Percentiles rank a stretch among this genome's conserved stretches.
These are phyloP conservation scores for Malus hybrid DNA, from an alignment of 331 rosid genomes.

Conservation along the genomic window DNA sequence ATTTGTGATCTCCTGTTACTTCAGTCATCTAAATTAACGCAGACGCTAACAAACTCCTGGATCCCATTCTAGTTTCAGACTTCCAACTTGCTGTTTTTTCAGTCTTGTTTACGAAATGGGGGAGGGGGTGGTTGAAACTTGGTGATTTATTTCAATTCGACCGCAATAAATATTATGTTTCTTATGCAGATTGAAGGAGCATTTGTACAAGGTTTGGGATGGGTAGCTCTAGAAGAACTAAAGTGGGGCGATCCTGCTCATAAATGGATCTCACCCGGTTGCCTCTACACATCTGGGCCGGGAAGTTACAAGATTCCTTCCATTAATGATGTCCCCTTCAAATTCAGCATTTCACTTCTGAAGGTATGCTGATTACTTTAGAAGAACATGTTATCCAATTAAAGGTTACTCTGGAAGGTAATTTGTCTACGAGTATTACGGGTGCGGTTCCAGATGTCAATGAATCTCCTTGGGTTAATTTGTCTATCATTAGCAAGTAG, in stretches of 20 bases:
- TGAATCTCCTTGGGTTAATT: too few species aligned
- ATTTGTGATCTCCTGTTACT: neutral
- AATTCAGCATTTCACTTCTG: constrained; percentile 72
- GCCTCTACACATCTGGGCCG: constrained; percentile 72
- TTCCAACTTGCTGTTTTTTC: neutral
- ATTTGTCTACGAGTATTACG: neutral
- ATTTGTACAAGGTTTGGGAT: constrained; percentile 91
- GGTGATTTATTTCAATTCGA: neutral
- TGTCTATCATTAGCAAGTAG: neutral
- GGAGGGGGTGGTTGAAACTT: neutral
- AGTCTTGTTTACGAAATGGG: neutral
- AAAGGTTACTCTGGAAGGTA: neutral
- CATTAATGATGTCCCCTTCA: constrained; percentile 76
- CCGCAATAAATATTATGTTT: neutral
- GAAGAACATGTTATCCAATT: neutral
- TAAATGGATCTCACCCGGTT: constrained; percentile 73
- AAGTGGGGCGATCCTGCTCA: constrained; percentile 98
- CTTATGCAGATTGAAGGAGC: constrained; percentile 82
- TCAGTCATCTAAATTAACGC: neutral
- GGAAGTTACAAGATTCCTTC: constrained; percentile 93
- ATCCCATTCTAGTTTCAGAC: neutral
- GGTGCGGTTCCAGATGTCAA: neutral
- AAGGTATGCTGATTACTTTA: constrained; percentile 41
- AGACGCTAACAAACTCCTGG: neutral
- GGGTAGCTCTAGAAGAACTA: constrained; percentile 91